Evolutionary conservation across 345 rosid species (phyloP).

Genomic region (Populus davidiana): DNA sequence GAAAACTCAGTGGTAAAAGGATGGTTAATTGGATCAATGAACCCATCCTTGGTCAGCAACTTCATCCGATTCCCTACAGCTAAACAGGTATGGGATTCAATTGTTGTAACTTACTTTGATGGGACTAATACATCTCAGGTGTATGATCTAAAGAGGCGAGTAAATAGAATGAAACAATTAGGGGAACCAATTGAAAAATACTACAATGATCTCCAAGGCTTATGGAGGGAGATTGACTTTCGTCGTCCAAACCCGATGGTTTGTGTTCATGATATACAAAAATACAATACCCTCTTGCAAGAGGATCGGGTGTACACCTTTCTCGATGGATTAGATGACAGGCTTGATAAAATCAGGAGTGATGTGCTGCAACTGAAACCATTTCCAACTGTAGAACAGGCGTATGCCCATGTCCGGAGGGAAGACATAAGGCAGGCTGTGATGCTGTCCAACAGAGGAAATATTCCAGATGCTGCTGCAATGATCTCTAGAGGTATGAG

Average conservation of each 20-base stretch:
- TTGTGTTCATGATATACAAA: background rate
- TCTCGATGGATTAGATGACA: background rate
- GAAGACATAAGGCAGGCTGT: background rate
- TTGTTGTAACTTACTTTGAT: too few relatives aligned
- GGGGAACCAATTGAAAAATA: too few relatives aligned
- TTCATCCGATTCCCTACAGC: too few relatives aligned
- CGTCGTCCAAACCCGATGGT: background rate
- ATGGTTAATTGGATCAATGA: too few relatives aligned
- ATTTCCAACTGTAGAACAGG: background rate
- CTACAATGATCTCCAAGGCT: fast-evolving
- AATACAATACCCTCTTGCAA: background rate
- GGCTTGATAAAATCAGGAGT: background rate
- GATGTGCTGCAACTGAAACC: background rate
- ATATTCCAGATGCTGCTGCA: background rate
- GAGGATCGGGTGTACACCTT: background rate
- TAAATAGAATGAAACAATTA: fast-evolving
- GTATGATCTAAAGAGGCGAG: too few relatives aligned
- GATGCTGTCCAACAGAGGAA: background rate
- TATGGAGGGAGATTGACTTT: too few relatives aligned
- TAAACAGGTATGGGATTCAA: too few relatives aligned
- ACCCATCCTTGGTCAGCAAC: too few relatives aligned
- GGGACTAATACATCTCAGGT: too few relatives aligned
- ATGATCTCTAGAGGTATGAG: background rate
- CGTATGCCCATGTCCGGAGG: background rate
- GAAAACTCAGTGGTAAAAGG: too few relatives aligned